Conservation (phyloP, 352 stramenopile genomes). For the Pythium aquatile region DNA sequence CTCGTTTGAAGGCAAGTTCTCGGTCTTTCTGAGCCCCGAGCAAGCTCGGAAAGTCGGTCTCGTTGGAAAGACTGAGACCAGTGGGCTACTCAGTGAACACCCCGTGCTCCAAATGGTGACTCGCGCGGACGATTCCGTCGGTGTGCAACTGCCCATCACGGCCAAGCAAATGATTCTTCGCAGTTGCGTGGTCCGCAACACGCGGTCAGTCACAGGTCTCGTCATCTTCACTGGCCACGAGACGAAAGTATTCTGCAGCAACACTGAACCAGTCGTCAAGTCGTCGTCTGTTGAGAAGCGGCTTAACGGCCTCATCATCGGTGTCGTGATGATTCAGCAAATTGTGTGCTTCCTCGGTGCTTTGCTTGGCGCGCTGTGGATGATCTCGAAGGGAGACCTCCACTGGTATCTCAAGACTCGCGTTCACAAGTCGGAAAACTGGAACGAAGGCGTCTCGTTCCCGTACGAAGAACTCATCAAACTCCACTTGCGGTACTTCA, state of each 20-base stretch:
- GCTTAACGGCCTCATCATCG: constrained; percentile 71
- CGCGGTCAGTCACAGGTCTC: constrained; percentile 72
- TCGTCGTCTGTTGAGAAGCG: constrained; percentile 74
- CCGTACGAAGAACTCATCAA: constrained; percentile 64
- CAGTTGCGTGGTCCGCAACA: constrained; percentile 89
- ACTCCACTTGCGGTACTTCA: constrained; percentile 92
- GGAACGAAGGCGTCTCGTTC: constrained; percentile 36
- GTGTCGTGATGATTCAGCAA: constrained; percentile 75
- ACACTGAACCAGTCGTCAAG: constrained; percentile 74
- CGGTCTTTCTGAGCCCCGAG: constrained; percentile 33
- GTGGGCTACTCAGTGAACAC: constrained; percentile 11
- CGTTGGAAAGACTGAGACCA: not conserved
- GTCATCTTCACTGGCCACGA: constrained; percentile 90
- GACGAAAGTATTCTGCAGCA: constrained; percentile 84
- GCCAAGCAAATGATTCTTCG: constrained; percentile 90
- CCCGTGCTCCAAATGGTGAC: constrained; percentile 30
- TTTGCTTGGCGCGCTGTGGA: constrained; percentile 66
- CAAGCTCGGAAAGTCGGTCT: constrained; percentile 44
- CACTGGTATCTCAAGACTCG: constrained; percentile 65
- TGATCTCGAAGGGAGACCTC: constrained; percentile 52
- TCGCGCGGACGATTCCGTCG: constrained; percentile 34
- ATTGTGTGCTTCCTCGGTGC: constrained; percentile 64
- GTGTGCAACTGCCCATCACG: constrained; percentile 58
- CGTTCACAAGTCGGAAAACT: constrained; percentile 20
- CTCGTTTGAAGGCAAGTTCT: constrained; percentile 78